Conservation (phyloP, 306 rosid genomes). For the Acmispon strigosus region DNA sequence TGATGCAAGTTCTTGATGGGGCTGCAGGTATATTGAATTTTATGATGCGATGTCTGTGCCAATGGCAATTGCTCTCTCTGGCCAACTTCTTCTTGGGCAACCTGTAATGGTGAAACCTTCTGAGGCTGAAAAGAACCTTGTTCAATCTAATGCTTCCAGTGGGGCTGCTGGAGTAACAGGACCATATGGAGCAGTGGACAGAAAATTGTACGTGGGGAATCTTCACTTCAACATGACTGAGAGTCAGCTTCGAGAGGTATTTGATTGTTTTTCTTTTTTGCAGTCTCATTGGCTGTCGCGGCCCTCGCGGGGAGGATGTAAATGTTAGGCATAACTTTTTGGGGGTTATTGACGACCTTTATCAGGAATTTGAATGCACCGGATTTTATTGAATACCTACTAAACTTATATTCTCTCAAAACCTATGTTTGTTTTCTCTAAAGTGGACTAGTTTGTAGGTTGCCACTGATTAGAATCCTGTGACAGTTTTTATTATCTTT, state of each 20-base stretch:
- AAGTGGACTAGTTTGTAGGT: neutral
- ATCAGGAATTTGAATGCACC: neutral
- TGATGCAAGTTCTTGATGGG: conserved; percentile 41
- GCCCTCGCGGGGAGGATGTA: neutral
- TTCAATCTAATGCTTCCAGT: conserved; percentile 69
- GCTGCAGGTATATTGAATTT: conserved; percentile 97
- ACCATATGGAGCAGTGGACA: conserved; percentile 91
- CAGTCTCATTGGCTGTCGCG: neutral
- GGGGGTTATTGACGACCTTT: neutral
- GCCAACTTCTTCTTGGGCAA: conserved; percentile 89
- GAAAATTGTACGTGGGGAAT: conserved; percentile 93
- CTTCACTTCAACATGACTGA: conserved; percentile 99
- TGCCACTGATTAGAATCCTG: neutral
- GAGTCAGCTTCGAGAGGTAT: conserved; percentile 88
- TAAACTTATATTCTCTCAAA: neutral
- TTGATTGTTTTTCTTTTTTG: neutral
- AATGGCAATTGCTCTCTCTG: conserved; percentile 98
- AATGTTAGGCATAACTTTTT: neutral
- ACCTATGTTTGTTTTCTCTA: neutral
- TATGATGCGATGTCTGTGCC: conserved; percentile 98
- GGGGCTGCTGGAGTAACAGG: conserved; percentile 71
- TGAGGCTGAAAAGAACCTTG: conserved; percentile 98
- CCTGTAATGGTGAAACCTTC: conserved; percentile 99
- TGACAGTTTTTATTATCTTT: neutral
- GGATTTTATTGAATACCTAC: neutral